Evolutionary conservation across 164 flowering plant species (phyloP).

Genomic region (Brasenia schreberi): DNA sequence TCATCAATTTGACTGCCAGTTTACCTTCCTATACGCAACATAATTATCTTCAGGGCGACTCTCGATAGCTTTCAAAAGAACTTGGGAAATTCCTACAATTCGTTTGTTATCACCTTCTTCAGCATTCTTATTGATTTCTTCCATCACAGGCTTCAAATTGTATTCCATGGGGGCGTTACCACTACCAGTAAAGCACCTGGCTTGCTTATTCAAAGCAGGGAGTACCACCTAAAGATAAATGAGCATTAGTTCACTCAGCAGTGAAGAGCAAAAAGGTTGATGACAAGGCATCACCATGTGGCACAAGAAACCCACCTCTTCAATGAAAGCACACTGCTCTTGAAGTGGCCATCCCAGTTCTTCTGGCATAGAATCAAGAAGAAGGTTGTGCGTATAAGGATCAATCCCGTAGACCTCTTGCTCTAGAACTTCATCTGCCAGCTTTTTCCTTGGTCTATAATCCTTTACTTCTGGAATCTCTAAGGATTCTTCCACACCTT

Average conservation of each 20-base stretch:
- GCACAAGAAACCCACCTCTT: constrained; percentile 25
- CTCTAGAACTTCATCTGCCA: constrained; percentile 88
- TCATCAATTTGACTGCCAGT: neutral
- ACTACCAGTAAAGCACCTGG: constrained; percentile 63
- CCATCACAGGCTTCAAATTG: constrained; percentile 62
- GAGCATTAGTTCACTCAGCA: neutral
- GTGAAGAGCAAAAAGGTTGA: neutral
- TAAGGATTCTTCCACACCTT: constrained; percentile 86
- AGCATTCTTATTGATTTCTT: constrained; percentile 55
- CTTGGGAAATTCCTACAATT: constrained; percentile 42
- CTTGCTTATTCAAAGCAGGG: constrained; percentile 66
- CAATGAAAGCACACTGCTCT: constrained; percentile 81
- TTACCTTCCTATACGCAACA: constrained; percentile 95
- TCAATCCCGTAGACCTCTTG: constrained; percentile 99
- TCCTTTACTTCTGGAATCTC: constrained; percentile 97
- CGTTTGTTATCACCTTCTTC: constrained; percentile 36
- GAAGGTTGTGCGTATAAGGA: constrained; percentile 94
- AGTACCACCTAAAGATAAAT: constrained; percentile 31
- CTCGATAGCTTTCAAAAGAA: constrained; percentile 56
- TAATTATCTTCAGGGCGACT: constrained; percentile 85
- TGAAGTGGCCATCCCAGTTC: constrained; percentile 61
- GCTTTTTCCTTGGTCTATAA: constrained; percentile 78
- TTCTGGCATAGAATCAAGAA: constrained; percentile 96
- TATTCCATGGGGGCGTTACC: constrained; percentile 85
- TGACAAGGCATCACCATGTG: neutral